Conservation (phyloP, 228 moss, liverwort and hornwort species). For the Sphagnum magellanicum region DNA sequence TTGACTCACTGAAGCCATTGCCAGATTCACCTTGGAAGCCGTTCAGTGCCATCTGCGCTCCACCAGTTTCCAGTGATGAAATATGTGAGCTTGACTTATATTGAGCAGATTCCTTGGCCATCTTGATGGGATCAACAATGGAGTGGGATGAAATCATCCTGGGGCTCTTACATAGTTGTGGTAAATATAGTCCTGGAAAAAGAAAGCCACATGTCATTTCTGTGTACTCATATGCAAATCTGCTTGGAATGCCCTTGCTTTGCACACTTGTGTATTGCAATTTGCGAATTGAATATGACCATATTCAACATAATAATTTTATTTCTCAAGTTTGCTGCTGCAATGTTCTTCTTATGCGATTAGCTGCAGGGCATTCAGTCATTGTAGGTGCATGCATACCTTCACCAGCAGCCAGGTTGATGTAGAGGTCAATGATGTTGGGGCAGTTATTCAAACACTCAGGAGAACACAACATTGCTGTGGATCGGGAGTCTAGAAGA, state of each 20-base stretch:
- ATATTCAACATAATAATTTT: background rate
- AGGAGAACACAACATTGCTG: conserved; percentile 68
- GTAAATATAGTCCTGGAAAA: conserved; percentile 71
- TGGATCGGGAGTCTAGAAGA: conserved; percentile 60
- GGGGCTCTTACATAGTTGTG: conserved; percentile 56
- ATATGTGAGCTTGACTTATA: too few species aligned
- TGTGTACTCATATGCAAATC: background rate
- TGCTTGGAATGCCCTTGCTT: background rate
- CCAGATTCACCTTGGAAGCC: too few species aligned
- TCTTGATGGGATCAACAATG: conserved; percentile 39
- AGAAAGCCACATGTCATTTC: background rate
- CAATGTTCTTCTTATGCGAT: too few species aligned
- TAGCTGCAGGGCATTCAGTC: too few species aligned
- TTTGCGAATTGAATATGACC: background rate
- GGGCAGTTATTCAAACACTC: conserved; percentile 95
- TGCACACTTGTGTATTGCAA: background rate
- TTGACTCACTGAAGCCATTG: too few species aligned
- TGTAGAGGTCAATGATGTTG: conserved; percentile 81
- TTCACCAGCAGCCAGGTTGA: conserved; percentile 89
- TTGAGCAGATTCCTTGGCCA: too few species aligned
- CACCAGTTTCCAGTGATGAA: too few species aligned
- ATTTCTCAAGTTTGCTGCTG: background rate
- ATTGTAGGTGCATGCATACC: conserved; percentile 23
- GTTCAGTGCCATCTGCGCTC: too few species aligned
- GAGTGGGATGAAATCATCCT: conserved; percentile 46